Evolutionary conservation across 805 yeast genomes (phyloP).

Genomic region (Pichia cabralensis): DNA sequence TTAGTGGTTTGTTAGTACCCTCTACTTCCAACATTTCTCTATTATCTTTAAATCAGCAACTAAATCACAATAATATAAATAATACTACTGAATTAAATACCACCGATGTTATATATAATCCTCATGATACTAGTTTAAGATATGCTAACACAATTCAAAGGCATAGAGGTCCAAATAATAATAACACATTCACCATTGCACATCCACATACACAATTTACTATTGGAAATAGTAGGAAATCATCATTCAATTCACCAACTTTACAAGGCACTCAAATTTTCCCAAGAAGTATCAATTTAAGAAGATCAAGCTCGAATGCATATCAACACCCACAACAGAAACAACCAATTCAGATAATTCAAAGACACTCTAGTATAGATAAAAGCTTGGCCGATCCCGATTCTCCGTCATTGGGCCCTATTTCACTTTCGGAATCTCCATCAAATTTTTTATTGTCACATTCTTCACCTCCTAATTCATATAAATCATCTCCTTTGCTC

Average conservation of each 20-base stretch:
- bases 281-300: constrained; percentile 2
- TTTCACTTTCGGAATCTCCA: constrained; percentile 45
- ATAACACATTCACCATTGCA: too few species aligned
- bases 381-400: constrained; percentile 37
- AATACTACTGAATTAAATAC: too few species aligned
- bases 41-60: constrained; percentile 24
- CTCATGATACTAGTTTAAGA: too few species aligned
- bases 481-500: constrained; percentile 19
- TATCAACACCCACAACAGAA: constrained; percentile 1
- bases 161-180: constrained; percentile 4
- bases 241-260: constrained; percentile 11
- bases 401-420: constrained; percentile 43
- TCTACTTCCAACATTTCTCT: constrained; percentile 28
- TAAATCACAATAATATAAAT: not conserved
- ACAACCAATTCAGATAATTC: constrained; percentile 7
- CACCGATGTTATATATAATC: too few species aligned
- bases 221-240: constrained; percentile 7
- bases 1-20: constrained; percentile 25
- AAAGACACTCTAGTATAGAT: not conserved
- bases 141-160: too few species aligned
- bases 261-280: constrained; percentile 2
- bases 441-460: constrained; percentile 44
- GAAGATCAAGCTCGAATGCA: constrained; percentile 8
- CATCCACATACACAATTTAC: constrained; percentile 4
- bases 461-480: constrained; percentile 39